Conservation (phyloP, 176 grass and related monocot genomes). For the Secale cereale region DNA sequence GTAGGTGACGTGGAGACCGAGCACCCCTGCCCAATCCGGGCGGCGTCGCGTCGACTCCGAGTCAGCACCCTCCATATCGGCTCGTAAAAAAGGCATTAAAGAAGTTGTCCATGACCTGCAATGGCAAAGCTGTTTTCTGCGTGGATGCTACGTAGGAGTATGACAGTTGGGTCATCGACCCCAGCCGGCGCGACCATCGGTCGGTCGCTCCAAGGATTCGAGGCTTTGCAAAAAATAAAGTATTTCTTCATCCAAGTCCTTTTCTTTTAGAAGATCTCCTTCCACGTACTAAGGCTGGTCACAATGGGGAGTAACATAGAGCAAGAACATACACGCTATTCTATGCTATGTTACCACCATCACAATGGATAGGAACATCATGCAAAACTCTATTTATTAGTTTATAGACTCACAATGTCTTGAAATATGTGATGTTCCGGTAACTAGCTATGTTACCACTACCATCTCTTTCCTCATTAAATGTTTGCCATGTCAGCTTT, state of each 20-base stretch:
- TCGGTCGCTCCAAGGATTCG: background rate
- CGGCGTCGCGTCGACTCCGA: slow-evolving; percentile 15
- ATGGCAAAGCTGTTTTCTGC: slow-evolving; percentile 2
- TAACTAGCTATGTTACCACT: too few relatives aligned
- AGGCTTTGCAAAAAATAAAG: background rate
- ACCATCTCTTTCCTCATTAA: too few relatives aligned
- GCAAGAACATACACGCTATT: too few relatives aligned
- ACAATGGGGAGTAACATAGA: too few relatives aligned
- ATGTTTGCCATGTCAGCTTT: too few relatives aligned
- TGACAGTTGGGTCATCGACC: background rate
- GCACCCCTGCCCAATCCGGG: background rate
- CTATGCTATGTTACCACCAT: too few relatives aligned
- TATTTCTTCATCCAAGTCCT: background rate
- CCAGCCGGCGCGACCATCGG: background rate
- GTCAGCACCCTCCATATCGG: slow-evolving; percentile 2
- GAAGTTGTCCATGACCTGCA: background rate
- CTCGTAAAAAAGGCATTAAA: background rate
- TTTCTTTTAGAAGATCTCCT: too few relatives aligned
- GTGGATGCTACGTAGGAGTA: slow-evolving; percentile 10
- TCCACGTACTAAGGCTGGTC: too few relatives aligned
- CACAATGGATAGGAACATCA: too few relatives aligned
- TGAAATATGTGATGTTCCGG: too few relatives aligned
- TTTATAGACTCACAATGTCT: too few relatives aligned
- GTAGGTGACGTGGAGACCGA: background rate
- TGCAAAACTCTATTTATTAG: too few relatives aligned